Conservation (phyloP, 179 eudicot species). For the Sideroxylon spinosum region DNA sequence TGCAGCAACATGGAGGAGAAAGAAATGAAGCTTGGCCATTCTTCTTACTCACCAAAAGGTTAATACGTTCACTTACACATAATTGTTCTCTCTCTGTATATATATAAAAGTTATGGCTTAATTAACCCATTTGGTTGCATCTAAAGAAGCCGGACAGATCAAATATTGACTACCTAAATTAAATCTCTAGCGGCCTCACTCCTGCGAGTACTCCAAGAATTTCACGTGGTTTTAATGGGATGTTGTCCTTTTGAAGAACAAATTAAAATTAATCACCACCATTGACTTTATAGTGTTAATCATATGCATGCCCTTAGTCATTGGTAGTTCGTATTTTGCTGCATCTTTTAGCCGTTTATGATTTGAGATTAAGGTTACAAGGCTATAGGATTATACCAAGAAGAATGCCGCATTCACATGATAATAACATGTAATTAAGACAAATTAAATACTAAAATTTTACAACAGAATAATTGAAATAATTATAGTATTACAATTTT, state of each 20-base stretch:
- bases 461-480: too few relatives aligned
- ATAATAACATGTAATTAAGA: too few relatives aligned
- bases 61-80: too few relatives aligned
- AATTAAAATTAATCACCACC: too few relatives aligned
- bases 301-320: not conserved
- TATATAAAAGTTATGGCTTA: not conserved
- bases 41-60: not conserved
- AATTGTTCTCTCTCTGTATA: not conserved
- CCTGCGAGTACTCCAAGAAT: not conserved
- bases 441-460: too few relatives aligned
- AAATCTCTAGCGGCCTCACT: not conserved
- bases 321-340: not conserved
- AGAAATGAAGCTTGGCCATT: constrained; percentile 17
- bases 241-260: too few relatives aligned
- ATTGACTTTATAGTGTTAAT: too few relatives aligned
- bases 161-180: not conserved
- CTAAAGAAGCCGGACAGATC: not conserved
- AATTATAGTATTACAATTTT: too few relatives aligned
- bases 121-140: not conserved
- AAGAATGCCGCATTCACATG: not conserved
- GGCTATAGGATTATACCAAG: not conserved
- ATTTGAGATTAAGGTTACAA: not conserved
- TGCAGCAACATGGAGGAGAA: constrained; percentile 5
- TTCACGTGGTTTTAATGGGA: not conserved
- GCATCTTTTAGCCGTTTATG: not conserved